A percentile compares a stretch with the other conserved stretches of the same genome.
Conservation (phyloP, 768 basidiomycete species). For the Lenzites betulinus region DNA sequence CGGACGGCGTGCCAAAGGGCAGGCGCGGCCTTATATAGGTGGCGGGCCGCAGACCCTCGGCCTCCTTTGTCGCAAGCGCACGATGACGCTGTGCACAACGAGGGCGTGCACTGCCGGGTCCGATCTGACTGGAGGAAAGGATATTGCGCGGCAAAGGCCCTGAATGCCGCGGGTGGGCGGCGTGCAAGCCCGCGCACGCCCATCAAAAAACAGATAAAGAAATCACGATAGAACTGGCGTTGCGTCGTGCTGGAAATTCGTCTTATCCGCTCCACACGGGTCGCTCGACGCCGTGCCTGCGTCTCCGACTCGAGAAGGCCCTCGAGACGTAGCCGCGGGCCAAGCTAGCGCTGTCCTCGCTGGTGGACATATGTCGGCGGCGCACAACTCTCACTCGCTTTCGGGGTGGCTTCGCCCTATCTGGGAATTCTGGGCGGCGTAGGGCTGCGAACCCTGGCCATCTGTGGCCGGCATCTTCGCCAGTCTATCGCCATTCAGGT, state of each 20-base stretch:
- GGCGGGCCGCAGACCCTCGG: slow-evolving; percentile 4
- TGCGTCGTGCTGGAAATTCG: background rate
- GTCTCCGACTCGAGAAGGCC: slow-evolving; percentile 2
- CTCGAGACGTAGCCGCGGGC: background rate
- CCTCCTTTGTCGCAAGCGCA: slow-evolving; percentile 12
- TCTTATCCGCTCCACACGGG: background rate
- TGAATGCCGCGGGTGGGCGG: background rate
- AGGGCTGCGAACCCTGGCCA: background rate
- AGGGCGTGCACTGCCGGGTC: slow-evolving; percentile 11
- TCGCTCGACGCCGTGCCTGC: background rate
- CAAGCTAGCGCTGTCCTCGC: background rate
- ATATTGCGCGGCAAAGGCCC: slow-evolving; percentile 20
- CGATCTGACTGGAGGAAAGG: slow-evolving; percentile 20
- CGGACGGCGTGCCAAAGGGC: background rate
- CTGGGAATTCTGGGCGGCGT: slow-evolving; percentile 1
- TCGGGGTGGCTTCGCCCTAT: slow-evolving; percentile 12
- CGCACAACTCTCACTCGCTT: slow-evolving; percentile 13
- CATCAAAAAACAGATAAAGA: slow-evolving; percentile 7
- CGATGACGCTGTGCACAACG: slow-evolving; percentile 15
- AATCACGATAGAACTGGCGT: slow-evolving; percentile 9
- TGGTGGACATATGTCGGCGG: slow-evolving; percentile 21
- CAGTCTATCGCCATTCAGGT: slow-evolving; percentile 9
- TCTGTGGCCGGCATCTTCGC: background rate
- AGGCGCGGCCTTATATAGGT: slow-evolving; percentile 8
- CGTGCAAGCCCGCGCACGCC: background rate